Conservation (phyloP, 2,329 filamentous ascomycete species). For the Sporothrix euskadiensis region DNA sequence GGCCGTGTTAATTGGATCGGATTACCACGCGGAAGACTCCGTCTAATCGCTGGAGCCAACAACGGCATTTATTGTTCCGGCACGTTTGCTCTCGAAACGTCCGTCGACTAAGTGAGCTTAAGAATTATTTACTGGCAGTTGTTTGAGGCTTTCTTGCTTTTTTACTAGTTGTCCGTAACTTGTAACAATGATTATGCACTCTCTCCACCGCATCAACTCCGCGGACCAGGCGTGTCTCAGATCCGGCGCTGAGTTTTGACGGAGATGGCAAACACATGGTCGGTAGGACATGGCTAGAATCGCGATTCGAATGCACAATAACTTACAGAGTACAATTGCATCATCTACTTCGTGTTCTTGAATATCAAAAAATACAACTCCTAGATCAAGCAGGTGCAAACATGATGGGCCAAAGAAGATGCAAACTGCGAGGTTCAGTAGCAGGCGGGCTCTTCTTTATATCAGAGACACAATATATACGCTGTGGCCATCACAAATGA, state of each 20-base stretch:
- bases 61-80: background rate
- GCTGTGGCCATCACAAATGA: background rate
- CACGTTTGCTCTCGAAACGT: background rate
- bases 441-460: background rate
- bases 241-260: background rate
- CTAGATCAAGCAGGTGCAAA: background rate
- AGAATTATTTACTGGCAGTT: background rate
- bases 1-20: background rate
- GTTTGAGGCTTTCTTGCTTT: too few relatives aligned
- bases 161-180: background rate
- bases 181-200: background rate
- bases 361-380: background rate
- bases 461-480: background rate
- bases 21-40: background rate
- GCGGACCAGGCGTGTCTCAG: background rate
- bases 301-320: background rate
- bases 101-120: background rate
- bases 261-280: background rate
- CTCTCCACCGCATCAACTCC: background rate
- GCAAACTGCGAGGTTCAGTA: background rate
- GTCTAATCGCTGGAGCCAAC: background rate
- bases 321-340: background rate
- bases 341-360: background rate
- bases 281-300: background rate
- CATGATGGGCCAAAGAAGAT: background rate